These are phyloP conservation scores for Entophlyctis luteolus DNA, from an alignment of 192 early-diverging fungal species.

Conservation along the genomic window DNA sequence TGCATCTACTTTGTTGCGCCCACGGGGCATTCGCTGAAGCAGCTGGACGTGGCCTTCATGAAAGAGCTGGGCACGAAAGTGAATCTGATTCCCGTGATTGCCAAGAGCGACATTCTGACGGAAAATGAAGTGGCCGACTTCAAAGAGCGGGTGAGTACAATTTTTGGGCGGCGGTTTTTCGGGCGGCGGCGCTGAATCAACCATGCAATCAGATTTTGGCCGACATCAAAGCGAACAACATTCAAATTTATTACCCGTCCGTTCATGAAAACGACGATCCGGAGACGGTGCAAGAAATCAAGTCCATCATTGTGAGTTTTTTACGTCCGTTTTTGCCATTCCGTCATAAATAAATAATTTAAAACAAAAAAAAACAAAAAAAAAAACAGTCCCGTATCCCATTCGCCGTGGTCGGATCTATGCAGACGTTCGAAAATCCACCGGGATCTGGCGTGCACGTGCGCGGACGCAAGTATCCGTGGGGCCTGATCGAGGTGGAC, in stretches of 20 bases:
- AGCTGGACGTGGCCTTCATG: slow-evolving; percentile 96
- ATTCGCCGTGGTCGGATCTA: slow-evolving; percentile 59
- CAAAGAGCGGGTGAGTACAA: slow-evolving; percentile 56
- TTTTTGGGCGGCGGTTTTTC: neutral
- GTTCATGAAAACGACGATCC: slow-evolving; percentile 92
- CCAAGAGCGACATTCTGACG: slow-evolving; percentile 96
- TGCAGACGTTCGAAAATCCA: slow-evolving; percentile 49
- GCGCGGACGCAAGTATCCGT: slow-evolving; percentile 59
- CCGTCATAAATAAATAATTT: too few species aligned
- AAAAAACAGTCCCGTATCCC: slow-evolving; percentile 54
- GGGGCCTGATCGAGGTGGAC: slow-evolving; percentile 62
- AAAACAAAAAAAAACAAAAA: slow-evolving; percentile 19
- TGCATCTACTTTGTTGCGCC: slow-evolving; percentile 98
- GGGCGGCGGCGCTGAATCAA: neutral
- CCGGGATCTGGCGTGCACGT: slow-evolving; percentile 55
- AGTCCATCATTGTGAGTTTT: slow-evolving; percentile 80
- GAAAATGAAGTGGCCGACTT: slow-evolving; percentile 86
- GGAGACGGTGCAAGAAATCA: slow-evolving; percentile 95
- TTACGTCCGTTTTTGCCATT: too few species aligned
- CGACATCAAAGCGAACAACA: slow-evolving; percentile 89
- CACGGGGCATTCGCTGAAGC: slow-evolving; percentile 88
- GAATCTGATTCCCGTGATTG: slow-evolving; percentile 97
- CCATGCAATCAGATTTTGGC: slow-evolving; percentile 93
- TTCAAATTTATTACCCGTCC: slow-evolving; percentile 94
- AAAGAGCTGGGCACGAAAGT: slow-evolving; percentile 88